Conservation (phyloP, 352 stramenopile genomes). For the Phytopythium chamaehyphon region DNA sequence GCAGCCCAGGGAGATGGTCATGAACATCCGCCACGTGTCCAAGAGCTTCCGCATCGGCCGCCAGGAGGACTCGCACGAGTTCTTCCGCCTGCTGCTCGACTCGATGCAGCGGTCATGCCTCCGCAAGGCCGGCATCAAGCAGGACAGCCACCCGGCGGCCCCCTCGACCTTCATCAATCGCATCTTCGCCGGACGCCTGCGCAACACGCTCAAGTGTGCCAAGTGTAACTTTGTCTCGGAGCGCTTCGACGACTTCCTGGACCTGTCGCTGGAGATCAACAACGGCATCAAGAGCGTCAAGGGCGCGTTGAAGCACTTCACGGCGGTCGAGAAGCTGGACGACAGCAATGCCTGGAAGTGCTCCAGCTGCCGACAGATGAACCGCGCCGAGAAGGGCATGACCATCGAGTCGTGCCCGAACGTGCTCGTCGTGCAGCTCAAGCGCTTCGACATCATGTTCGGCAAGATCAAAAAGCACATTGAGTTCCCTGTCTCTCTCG, state of each 20-base stretch:
- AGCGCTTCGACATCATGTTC: slow-evolving; percentile 85
- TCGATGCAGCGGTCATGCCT: slow-evolving; percentile 80
- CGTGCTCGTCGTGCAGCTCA: slow-evolving; percentile 88
- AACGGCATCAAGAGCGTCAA: slow-evolving; percentile 71
- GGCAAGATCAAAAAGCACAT: slow-evolving; percentile 90
- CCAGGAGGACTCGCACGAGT: slow-evolving; percentile 92
- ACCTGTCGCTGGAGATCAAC: slow-evolving; percentile 87
- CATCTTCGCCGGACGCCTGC: slow-evolving; percentile 82
- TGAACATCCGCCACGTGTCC: slow-evolving; percentile 82
- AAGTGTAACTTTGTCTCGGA: slow-evolving; percentile 82
- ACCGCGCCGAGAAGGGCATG: slow-evolving; percentile 77
- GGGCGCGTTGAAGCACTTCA: slow-evolving; percentile 79
- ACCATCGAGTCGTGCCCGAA: slow-evolving; percentile 80
- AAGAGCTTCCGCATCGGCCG: slow-evolving; percentile 85
- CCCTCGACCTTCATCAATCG: slow-evolving; percentile 80
- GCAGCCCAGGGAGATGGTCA: slow-evolving; percentile 77
- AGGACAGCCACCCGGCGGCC: slow-evolving; percentile 47
- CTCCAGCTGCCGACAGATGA: slow-evolving; percentile 68
- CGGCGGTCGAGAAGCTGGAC: slow-evolving; percentile 78
- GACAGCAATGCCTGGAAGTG: slow-evolving; percentile 86
- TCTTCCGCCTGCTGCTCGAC: slow-evolving; percentile 87
- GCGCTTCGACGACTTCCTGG: slow-evolving; percentile 82
- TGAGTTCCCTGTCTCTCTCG: slow-evolving; percentile 61
- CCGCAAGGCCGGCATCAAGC: slow-evolving; percentile 67
- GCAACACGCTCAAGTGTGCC: slow-evolving; percentile 80